Evolutionary conservation across 2,329 filamentous ascomycete genomes (phyloP), one percentile per base, ranked within the genome.

Genomic region (Trichoderma koningii): DNA sequence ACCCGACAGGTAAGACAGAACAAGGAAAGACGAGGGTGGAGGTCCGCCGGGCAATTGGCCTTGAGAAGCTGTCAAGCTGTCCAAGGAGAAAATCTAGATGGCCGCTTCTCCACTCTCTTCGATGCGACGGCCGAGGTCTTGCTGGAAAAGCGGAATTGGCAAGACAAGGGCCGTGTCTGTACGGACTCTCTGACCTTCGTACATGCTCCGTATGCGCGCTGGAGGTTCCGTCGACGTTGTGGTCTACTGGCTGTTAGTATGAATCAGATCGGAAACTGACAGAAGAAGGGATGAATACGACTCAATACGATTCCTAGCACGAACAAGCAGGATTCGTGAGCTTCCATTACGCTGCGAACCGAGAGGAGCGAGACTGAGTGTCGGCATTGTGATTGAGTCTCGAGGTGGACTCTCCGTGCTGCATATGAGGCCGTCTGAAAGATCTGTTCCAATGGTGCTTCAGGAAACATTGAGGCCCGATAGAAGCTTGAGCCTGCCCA

Each of bases 1-100:
- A 52, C 19, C 26, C 47, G 34, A 53, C 41, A 47, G 50, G 60
- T 63, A 50, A 55, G 60, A 63, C 41, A 62, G 48, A 6, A 28
- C 30, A 53, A 45, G n/a, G 38, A 14, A 14, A 38, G 59, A 34
- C 45, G 59, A 62, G 48, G 47, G 56, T 48, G 42, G 17, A 28
- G 34, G 19, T n/a, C 45, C 38, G 21, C 45, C 57, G 59, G 50
- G 26, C 48, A 53, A 53, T 45, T 44, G 59, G 34, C n/a, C 48
- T 53, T 45, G 59, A 38, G 34, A 62, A 34, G 41, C 48, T 30
- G 42, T 62, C 34, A 38, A 38, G 34, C 34, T 38, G 34, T 38
- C 34, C 12, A 14, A 38, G 7, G 7, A 4, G 10, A 38, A 14
- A 38, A 10, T 14, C 41, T 23, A 6, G 38, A 51, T 42, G 59